Percentiles rank a stretch among this genome's conserved stretches.
Evolutionary conservation across 192 early-diverging fungal genomes (phyloP).

Genomic region (Martensiomyces pterosporus): DNA sequence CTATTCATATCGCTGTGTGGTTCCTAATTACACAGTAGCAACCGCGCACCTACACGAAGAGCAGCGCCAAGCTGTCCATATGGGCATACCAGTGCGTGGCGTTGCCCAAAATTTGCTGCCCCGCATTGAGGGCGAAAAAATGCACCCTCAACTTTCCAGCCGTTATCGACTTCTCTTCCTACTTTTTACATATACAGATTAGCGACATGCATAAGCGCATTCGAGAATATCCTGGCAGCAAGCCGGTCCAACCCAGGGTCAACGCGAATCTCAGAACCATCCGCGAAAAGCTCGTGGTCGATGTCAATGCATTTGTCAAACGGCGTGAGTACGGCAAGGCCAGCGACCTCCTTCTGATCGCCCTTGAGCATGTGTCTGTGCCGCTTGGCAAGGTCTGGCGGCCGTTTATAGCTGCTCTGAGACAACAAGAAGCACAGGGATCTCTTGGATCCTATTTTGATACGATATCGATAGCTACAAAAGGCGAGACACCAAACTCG

Average conservation of each 20-base stretch:
- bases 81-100: too few species aligned
- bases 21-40: too few species aligned
- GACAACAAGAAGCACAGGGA: constrained; percentile 6
- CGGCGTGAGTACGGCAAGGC: constrained; percentile 34
- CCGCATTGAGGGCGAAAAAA: too few species aligned
- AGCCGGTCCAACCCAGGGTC: too few species aligned
- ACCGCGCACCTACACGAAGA: too few species aligned
- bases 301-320: constrained; percentile 25
- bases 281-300: constrained; percentile 16
- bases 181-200: too few species aligned
- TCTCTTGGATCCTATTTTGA: constrained; percentile 14
- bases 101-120: too few species aligned
- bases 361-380: constrained; percentile 12
- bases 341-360: constrained; percentile 28
- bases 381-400: constrained; percentile 20
- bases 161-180: too few species aligned
- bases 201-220: constrained; percentile 7
- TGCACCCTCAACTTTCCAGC: too few species aligned
- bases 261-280: constrained; percentile 4
- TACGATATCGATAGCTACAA: constrained; percentile 6
- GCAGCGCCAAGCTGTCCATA: too few species aligned
- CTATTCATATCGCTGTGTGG: too few species aligned
- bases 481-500: constrained; percentile 2
- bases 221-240: neutral
- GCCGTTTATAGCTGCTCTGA: constrained; percentile 16